Percentiles rank a stretch among this genome's conserved stretches.
These are phyloP conservation scores for Colletotrichum sp. DNA, from an alignment of 2,329 filamentous ascomycete species.

Conservation along the genomic window DNA sequence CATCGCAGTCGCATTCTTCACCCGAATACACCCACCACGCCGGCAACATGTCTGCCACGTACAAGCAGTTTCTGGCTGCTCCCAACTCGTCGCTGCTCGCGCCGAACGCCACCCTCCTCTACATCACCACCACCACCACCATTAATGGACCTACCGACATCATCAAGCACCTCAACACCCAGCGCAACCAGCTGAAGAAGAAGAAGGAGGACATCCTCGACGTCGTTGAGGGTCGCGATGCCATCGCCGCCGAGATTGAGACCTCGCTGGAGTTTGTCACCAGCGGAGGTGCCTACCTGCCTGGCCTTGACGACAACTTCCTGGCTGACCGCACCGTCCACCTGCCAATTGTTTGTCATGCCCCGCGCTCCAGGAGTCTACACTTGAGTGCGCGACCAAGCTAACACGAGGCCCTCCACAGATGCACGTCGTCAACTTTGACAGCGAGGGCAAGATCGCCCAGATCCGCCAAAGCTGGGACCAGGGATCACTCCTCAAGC, in stretches of 20 bases:
- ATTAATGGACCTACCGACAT: constrained; percentile 76
- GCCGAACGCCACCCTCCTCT: constrained; percentile 75
- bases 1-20: neutral
- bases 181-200: constrained; percentile 80
- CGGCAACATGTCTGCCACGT: constrained; percentile 51
- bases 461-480: constrained; percentile 96
- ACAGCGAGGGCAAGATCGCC: constrained; percentile 76
- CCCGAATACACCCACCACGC: neutral
- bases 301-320: constrained; percentile 93
- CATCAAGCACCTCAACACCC: constrained; percentile 77
- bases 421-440: constrained; percentile 90
- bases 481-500: constrained; percentile 89
- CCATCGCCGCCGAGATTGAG: constrained; percentile 79
- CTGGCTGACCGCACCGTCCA: constrained; percentile 80
- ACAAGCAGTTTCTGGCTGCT: constrained; percentile 75
- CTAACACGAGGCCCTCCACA: constrained; percentile 37
- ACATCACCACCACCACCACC: constrained; percentile 85
- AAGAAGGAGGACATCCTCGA: constrained; percentile 80
- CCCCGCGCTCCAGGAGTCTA: neutral
- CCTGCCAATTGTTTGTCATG: constrained; percentile 77
- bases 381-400: neutral
- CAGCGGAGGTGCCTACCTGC: constrained; percentile 86
- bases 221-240: constrained; percentile 72
- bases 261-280: constrained; percentile 82
- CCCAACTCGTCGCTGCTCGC: constrained; percentile 69